phyloP scores from a whole-genome alignment of 2,329 filamentous ascomycete species.

The Pseudogymnoascus sp. region DNA sequence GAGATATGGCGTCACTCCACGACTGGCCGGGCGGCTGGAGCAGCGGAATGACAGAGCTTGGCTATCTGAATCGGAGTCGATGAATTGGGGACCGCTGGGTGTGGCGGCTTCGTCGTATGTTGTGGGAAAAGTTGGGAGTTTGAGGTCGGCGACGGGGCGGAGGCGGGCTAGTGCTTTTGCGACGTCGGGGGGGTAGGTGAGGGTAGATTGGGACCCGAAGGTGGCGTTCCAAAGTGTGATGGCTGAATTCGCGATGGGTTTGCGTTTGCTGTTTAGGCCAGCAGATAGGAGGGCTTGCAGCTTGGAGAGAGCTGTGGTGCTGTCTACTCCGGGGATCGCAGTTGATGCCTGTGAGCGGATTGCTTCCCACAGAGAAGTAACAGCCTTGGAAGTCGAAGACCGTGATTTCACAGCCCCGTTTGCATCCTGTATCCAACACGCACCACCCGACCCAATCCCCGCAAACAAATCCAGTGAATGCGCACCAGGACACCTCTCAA shows the following conservation, averaged over 20 bases:
- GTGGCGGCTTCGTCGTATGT: conserved; percentile 21
- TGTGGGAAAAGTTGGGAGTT: conserved; percentile 40
- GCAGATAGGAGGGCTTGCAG: conserved; percentile 50
- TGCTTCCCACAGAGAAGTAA: conserved; percentile 43
- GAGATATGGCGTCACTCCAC: conserved; percentile 17
- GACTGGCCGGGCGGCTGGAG: not conserved
- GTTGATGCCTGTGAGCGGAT: conserved; percentile 31
- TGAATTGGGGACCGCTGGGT: conserved; percentile 27
- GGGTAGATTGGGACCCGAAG: conserved; percentile 49
- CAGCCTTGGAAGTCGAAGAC: conserved; percentile 27
- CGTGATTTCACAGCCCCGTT: conserved; percentile 36
- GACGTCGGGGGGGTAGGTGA: conserved; percentile 60
- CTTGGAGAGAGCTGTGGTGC: conserved; percentile 39
- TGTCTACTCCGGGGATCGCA: conserved; percentile 32
- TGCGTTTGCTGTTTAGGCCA: conserved; percentile 50
- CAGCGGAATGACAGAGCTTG: conserved; percentile 9
- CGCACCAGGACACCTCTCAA: conserved; percentile 36
- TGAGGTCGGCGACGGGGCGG: conserved; percentile 45
- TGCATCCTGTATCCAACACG: conserved; percentile 56
- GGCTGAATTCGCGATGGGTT: conserved; percentile 46
- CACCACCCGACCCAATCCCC: conserved; percentile 54
- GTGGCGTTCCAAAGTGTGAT: conserved; percentile 62
- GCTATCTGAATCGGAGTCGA: conserved; percentile 32
- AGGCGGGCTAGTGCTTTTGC: conserved; percentile 55
- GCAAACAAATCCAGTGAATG: conserved; percentile 47